Percentiles rank a stretch among this genome's conserved stretches.
phyloP scores from a whole-genome alignment of 2,329 filamentous ascomycete genomes.

The Verticillium nonalfalfae region DNA sequence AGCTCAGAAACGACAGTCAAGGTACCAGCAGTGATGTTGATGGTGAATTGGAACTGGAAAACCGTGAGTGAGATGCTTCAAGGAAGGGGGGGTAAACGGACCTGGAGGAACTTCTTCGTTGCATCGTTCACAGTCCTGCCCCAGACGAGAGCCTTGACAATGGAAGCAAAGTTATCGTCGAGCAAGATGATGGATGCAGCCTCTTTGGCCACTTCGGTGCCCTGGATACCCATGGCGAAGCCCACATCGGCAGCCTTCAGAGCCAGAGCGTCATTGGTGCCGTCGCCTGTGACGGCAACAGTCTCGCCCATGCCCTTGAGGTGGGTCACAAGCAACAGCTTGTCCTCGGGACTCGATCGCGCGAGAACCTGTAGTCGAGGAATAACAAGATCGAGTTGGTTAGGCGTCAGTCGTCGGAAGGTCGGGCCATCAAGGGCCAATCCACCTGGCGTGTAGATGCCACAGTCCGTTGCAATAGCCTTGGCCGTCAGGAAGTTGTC shows the following conservation, averaged over 20 bases:
- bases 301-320: slow-evolving; percentile 57
- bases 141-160: slow-evolving; percentile 58
- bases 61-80: background rate
- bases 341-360: slow-evolving; percentile 61
- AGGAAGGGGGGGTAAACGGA: slow-evolving; percentile 8
- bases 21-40: slow-evolving; percentile 55
- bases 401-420: slow-evolving; percentile 55
- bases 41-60: slow-evolving; percentile 48
- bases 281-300: slow-evolving; percentile 54
- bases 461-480: slow-evolving; percentile 68
- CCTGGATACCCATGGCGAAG: slow-evolving; percentile 56
- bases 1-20: slow-evolving; percentile 52
- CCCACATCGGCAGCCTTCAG: slow-evolving; percentile 56
- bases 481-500: slow-evolving; percentile 58
- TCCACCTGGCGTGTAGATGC: slow-evolving; percentile 54
- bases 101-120: slow-evolving; percentile 58
- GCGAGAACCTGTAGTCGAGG: slow-evolving; percentile 58
- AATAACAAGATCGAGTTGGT: slow-evolving; percentile 51
- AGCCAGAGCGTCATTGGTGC: slow-evolving; percentile 56
- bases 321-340: slow-evolving; percentile 53
- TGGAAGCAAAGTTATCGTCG: slow-evolving; percentile 53
- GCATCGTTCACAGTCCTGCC: slow-evolving; percentile 58
- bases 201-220: slow-evolving; percentile 57
- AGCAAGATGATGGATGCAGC: slow-evolving; percentile 56
- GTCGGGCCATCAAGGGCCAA: slow-evolving; percentile 63